Percentiles rank a stretch among this genome's conserved stretches.
These are phyloP conservation scores for Beauveria varroae DNA, from an alignment of 2,329 filamentous ascomycete genomes.

Conservation along the genomic window DNA sequence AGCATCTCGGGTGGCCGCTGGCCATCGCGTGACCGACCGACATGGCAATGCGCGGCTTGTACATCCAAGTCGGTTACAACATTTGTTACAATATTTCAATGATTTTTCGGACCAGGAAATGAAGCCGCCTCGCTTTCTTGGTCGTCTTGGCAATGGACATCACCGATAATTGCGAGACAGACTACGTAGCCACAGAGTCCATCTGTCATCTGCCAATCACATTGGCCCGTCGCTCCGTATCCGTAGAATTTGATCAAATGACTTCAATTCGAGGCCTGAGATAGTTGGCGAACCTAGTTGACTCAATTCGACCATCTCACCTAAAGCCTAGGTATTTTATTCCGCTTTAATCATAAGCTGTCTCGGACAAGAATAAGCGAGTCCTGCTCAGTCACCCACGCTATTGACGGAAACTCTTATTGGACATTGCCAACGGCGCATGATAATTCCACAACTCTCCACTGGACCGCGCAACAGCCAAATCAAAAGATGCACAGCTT, in stretches of 20 bases:
- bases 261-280: not conserved
- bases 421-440: not conserved
- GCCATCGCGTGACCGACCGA: not conserved
- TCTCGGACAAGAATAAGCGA: not conserved
- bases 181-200: not conserved
- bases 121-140: not conserved
- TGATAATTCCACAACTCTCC: not conserved
- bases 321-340: not conserved
- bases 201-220: not conserved
- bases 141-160: not conserved
- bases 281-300: no score
- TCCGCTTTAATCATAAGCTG: not conserved
- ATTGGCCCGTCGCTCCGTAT: not conserved
- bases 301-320: not conserved
- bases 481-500: constrained; percentile 29
- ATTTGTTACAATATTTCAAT: no score
- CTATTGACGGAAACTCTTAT: no score
- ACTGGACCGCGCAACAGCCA: not conserved
- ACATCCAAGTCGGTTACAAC: not conserved
- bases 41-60: not conserved
- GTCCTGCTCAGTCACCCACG: not conserved
- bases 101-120: no score
- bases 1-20: not conserved
- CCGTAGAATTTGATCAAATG: not conserved
- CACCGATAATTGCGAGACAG: not conserved